A percentile compares a stretch with the other conserved stretches of the same genome.
phyloP scores from a whole-genome alignment of 2,329 filamentous ascomycete genomes.

The Aspergillus ruber region DNA sequence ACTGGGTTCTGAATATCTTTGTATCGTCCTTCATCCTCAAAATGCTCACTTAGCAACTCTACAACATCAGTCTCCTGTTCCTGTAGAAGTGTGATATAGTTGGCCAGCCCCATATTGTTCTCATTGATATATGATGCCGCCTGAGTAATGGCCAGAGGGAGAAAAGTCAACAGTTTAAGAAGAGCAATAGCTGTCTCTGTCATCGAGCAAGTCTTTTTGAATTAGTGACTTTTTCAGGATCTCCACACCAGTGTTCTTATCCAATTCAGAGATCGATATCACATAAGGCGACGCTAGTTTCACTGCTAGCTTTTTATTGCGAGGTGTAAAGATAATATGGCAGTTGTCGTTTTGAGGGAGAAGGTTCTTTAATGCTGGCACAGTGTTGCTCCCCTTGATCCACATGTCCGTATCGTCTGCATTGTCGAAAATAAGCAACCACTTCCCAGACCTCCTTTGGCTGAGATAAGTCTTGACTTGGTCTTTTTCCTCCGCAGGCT shows the following conservation, averaged over 20 bases:
- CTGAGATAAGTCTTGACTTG: constrained; percentile 8
- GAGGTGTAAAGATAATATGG: constrained; percentile 14
- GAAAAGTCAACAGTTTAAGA: background rate
- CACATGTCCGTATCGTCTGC: constrained; percentile 18
- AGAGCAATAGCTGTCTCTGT: no score
- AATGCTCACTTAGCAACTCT: background rate
- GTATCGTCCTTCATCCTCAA: background rate
- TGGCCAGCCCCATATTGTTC: background rate
- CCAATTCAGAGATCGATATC: constrained; percentile 5
- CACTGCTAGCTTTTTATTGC: constrained; percentile 8
- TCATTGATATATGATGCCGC: background rate
- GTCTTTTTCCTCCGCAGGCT: constrained; percentile 4
- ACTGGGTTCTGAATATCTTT: background rate
- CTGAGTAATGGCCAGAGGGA: background rate
- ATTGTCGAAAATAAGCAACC: constrained; percentile 22
- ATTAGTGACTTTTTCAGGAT: constrained; percentile 4
- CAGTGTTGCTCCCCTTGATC: constrained; percentile 1
- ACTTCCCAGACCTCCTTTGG: constrained; percentile 6
- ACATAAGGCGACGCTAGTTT: constrained; percentile 6
- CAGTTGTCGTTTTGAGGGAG: constrained; percentile 13
- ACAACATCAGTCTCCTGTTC: background rate
- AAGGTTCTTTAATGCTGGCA: constrained; percentile 4
- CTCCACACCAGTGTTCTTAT: background rate
- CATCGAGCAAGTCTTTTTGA: background rate
- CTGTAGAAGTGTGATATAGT: background rate